These are phyloP conservation scores for Nitzschia sp. DNA, from an alignment of 108 stramenopile genomes.

Conservation along the genomic window DNA sequence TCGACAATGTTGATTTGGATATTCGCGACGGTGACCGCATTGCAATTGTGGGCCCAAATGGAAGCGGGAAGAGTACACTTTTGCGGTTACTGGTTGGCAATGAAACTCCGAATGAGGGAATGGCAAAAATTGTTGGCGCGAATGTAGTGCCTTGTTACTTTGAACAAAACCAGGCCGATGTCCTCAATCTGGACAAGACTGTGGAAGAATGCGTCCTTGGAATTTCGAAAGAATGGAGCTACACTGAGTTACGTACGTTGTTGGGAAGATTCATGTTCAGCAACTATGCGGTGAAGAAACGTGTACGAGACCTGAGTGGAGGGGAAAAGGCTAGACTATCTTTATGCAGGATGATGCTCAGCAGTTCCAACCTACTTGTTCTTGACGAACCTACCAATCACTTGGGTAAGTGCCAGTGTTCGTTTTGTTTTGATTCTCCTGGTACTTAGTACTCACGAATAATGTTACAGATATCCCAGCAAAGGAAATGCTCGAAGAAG, in stretches of 20 bases:
- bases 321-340: slow-evolving; percentile 95
- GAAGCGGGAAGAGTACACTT: slow-evolving; percentile 83
- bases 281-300: slow-evolving; percentile 91
- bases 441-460: slow-evolving; percentile 11
- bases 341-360: slow-evolving; percentile 92
- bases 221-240: slow-evolving; percentile 73
- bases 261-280: slow-evolving; percentile 96
- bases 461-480: slow-evolving; percentile 90
- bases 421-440: slow-evolving; percentile 1
- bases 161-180: slow-evolving; percentile 96
- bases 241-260: slow-evolving; percentile 90
- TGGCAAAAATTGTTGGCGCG: slow-evolving; percentile 61
- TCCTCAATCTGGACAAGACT: slow-evolving; percentile 84
- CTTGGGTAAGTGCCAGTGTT: slow-evolving; percentile 29
- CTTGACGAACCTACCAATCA: slow-evolving; percentile 91
- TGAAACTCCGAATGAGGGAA: slow-evolving; percentile 75
- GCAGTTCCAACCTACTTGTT: slow-evolving; percentile 86
- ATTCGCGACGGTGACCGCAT: slow-evolving; percentile 89
- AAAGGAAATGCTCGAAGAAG: slow-evolving; percentile 98
- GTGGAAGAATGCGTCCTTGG: slow-evolving; percentile 83
- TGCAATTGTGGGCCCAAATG: slow-evolving; percentile 82
- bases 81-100: slow-evolving; percentile 81
- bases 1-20: slow-evolving; percentile 76
- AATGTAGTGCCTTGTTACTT: slow-evolving; percentile 89
- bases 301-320: slow-evolving; percentile 83